These are phyloP conservation scores for Clohesyomyces aquaticus DNA, from an alignment of 495 filamentous ascomycete species.

Conservation along the genomic window DNA sequence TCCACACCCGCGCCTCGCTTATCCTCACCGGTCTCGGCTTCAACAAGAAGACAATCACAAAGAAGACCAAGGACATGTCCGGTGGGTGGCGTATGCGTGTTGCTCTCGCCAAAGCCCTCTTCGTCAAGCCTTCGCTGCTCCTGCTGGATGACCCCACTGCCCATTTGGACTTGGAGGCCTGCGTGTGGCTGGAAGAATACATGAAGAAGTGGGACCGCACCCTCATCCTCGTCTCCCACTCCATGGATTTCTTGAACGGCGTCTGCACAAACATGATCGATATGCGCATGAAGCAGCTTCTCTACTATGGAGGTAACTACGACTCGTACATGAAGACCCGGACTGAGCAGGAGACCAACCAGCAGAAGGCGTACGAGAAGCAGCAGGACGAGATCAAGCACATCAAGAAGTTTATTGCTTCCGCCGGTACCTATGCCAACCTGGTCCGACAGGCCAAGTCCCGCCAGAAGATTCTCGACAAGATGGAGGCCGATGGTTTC, in stretches of 20 bases:
- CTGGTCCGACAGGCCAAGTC: constrained; percentile 98
- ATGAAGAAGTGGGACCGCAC: constrained; percentile 99
- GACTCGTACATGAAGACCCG: constrained; percentile 95
- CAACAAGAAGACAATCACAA: constrained; percentile 95
- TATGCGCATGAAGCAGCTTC: constrained; percentile 85
- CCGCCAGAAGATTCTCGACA: constrained; percentile 98
- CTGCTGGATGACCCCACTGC: constrained; percentile 98
- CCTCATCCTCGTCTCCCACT: constrained; percentile 96
- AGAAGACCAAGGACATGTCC: constrained; percentile 99
- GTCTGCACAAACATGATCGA: constrained; percentile 99
- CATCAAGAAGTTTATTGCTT: constrained; percentile 99
- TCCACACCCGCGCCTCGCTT: constrained; percentile 90
- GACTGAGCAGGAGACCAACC: constrained; percentile 92
- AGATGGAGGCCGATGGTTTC: constrained; percentile 99
- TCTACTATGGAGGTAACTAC: constrained; percentile 99
- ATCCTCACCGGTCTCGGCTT: constrained; percentile 99
- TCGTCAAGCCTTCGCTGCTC: constrained; percentile 94
- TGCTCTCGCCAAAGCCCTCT: constrained; percentile 93
- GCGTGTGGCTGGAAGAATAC: constrained; percentile 99
- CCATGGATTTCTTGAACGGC: constrained; percentile 98
- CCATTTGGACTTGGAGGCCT: constrained; percentile 98
- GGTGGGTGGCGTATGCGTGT: constrained; percentile 99
- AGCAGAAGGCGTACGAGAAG: constrained; percentile 97
- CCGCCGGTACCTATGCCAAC: constrained; percentile 99
- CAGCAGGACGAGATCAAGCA: constrained; percentile 98